Conservation (phyloP, 1,284 basidiomycete species). For the Rhizoctonia solani region DNA sequence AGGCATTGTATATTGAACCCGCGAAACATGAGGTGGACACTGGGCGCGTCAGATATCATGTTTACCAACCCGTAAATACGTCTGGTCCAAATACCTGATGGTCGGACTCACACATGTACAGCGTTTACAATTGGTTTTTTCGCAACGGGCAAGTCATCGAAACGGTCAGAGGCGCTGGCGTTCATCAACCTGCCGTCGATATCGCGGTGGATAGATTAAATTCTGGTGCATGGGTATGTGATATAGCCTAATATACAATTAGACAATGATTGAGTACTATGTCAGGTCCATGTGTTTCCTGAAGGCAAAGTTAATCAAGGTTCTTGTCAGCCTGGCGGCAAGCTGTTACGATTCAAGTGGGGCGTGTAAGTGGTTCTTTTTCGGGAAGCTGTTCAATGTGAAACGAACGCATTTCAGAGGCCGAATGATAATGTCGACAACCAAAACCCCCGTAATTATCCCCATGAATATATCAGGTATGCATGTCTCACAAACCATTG, state of each 20-base stretch:
- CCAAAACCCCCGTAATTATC: slow-evolving; percentile 76
- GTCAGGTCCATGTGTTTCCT: slow-evolving; percentile 88
- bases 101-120: slow-evolving; percentile 42
- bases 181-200: slow-evolving; percentile 89
- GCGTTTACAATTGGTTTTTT: slow-evolving; percentile 81
- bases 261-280: slow-evolving; percentile 32
- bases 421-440: slow-evolving; percentile 80
- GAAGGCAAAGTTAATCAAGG: slow-evolving; percentile 92
- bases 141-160: slow-evolving; percentile 89
- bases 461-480: slow-evolving; percentile 91
- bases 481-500: slow-evolving; percentile 36
- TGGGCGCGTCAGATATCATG: slow-evolving; percentile 92
- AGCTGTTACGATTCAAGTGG: slow-evolving; percentile 91
- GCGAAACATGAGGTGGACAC: slow-evolving; percentile 76
- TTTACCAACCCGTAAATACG: slow-evolving; percentile 86
- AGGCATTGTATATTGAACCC: slow-evolving; percentile 59
- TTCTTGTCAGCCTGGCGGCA: slow-evolving; percentile 55
- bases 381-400: slow-evolving; percentile 40
- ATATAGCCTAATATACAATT: neutral
- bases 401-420: slow-evolving; percentile 50
- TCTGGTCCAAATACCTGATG: slow-evolving; percentile 3
- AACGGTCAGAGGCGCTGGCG: slow-evolving; percentile 86
- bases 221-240: slow-evolving; percentile 83
- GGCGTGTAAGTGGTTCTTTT: slow-evolving; percentile 70
- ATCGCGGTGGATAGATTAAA: slow-evolving; percentile 78